phyloP scores from a whole-genome alignment of 2,329 filamentous ascomycete genomes.

The Fusarium nisikadoi region DNA sequence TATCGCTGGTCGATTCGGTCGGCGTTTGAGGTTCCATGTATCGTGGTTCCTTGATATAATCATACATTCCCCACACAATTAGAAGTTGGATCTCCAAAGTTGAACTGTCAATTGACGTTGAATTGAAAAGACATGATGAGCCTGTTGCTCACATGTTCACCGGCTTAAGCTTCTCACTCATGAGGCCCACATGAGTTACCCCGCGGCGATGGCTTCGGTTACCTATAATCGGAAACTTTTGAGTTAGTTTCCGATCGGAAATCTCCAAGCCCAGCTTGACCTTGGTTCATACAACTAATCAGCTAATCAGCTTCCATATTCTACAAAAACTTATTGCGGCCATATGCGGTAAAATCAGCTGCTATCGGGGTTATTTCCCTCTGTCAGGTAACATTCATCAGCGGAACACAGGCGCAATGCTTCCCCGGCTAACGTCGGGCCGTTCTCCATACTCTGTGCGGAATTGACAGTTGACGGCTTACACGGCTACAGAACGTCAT shows the following conservation, averaged over 20 bases:
- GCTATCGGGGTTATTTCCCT: neutral
- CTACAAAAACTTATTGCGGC: neutral
- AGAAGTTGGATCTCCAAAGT: neutral
- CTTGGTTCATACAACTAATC: neutral
- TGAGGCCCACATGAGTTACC: slow-evolving; percentile 13
- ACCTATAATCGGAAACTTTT: slow-evolving; percentile 1
- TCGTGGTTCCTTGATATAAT: slow-evolving; percentile 37
- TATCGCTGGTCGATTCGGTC: slow-evolving; percentile 36
- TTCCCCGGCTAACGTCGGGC: slow-evolving; percentile 46
- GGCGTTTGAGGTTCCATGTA: slow-evolving; percentile 26
- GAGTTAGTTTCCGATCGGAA: neutral
- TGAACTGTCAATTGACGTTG: neutral
- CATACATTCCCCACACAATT: slow-evolving; percentile 21
- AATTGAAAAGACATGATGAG: neutral
- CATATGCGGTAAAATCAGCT: slow-evolving; percentile 16
- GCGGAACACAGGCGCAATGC: slow-evolving; percentile 40
- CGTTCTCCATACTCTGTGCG: slow-evolving; percentile 38
- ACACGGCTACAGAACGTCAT: slow-evolving; percentile 39
- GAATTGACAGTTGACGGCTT: slow-evolving; percentile 41
- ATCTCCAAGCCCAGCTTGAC: neutral
- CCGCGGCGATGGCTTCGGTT: slow-evolving; percentile 18
- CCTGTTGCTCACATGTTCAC: neutral
- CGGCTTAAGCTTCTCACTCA: neutral
- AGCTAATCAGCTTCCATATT: neutral
- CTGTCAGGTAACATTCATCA: slow-evolving; percentile 2